Percentiles rank a stretch among this genome's conserved stretches.
Evolutionary conservation across 768 basidiomycete species (phyloP).

Genomic region (Boletus huronensis): DNA sequence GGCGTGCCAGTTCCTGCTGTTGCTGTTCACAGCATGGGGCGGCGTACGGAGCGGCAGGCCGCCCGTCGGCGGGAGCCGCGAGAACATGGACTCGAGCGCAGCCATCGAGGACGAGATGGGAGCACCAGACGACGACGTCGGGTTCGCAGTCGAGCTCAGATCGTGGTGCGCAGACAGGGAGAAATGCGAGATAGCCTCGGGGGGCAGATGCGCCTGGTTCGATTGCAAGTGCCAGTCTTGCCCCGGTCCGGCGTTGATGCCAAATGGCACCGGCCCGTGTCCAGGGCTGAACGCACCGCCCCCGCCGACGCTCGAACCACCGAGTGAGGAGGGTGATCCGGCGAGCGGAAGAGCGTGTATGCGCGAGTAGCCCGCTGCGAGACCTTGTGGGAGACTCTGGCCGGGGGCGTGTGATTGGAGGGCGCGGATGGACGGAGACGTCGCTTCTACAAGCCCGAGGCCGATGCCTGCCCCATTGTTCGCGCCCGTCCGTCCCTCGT

Average conservation of each 20-base stretch:
- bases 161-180: slow-evolving; percentile 28
- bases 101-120: slow-evolving; percentile 22
- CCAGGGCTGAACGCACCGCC: slow-evolving; percentile 30
- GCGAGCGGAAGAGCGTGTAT: slow-evolving; percentile 68
- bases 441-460: slow-evolving; percentile 29
- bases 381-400: slow-evolving; percentile 85
- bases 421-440: slow-evolving; percentile 73
- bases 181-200: slow-evolving; percentile 23
- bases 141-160: not conserved
- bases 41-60: slow-evolving; percentile 27
- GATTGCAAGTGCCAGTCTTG: slow-evolving; percentile 30
- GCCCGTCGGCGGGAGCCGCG: slow-evolving; percentile 36
- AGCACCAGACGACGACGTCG: not conserved
- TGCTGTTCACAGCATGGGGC: slow-evolving; percentile 17
- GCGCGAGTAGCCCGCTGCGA: slow-evolving; percentile 87
- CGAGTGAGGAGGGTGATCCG: slow-evolving; percentile 36
- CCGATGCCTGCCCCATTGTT: slow-evolving; percentile 15
- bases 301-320: slow-evolving; percentile 26
- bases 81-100: slow-evolving; percentile 51
- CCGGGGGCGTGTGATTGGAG: slow-evolving; percentile 87
- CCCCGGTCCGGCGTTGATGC: slow-evolving; percentile 27
- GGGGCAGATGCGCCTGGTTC: slow-evolving; percentile 18
- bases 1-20: slow-evolving; percentile 34
- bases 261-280: slow-evolving; percentile 29
- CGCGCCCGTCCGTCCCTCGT: slow-evolving; percentile 21